Conservation (phyloP, 129 eudicot genomes). For the Calendula officinalis region DNA sequence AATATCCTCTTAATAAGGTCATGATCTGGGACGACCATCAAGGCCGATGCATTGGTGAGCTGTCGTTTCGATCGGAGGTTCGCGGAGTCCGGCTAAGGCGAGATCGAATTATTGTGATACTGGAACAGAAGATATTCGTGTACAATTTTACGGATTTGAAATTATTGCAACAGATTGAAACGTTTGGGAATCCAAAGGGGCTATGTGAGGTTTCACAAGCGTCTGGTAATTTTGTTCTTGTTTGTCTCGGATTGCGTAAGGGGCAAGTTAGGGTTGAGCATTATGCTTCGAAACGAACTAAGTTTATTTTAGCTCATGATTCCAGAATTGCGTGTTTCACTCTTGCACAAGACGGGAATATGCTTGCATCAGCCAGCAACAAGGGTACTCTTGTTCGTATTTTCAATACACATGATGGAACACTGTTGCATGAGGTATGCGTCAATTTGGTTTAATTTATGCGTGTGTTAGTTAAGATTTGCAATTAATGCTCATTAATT, state of each 20-base stretch:
- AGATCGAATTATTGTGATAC: conserved; percentile 67
- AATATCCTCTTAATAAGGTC: conserved; percentile 74
- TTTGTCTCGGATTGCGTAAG: conserved; percentile 77
- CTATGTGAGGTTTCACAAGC: conserved; percentile 74
- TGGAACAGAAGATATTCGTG: conserved; percentile 81
- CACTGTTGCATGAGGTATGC: conserved; percentile 72
- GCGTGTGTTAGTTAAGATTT: not conserved
- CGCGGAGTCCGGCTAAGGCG: conserved; percentile 65
- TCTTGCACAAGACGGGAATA: conserved; percentile 63
- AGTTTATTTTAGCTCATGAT: conserved; percentile 84
- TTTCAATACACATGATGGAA: conserved; percentile 63
- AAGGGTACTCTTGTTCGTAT: conserved; percentile 84
- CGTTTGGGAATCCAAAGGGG: conserved; percentile 77
- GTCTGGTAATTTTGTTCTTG: conserved; percentile 60
- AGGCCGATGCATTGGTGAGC: conserved; percentile 78
- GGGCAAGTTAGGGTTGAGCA: conserved; percentile 84
- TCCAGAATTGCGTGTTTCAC: conserved; percentile 77
- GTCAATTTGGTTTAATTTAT: not conserved
- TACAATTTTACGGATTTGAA: conserved; percentile 80
- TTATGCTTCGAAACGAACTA: conserved; percentile 63
- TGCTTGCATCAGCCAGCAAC: conserved; percentile 81
- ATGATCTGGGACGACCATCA: conserved; percentile 97
- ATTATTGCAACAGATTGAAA: conserved; percentile 75
- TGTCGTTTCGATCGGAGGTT: conserved; percentile 78
- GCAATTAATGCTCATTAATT: too few relatives aligned